Percentiles rank a stretch among this genome's conserved stretches.
Conservation (phyloP, 257 asterid genomes). For the Thymus quinquecostatus region DNA sequence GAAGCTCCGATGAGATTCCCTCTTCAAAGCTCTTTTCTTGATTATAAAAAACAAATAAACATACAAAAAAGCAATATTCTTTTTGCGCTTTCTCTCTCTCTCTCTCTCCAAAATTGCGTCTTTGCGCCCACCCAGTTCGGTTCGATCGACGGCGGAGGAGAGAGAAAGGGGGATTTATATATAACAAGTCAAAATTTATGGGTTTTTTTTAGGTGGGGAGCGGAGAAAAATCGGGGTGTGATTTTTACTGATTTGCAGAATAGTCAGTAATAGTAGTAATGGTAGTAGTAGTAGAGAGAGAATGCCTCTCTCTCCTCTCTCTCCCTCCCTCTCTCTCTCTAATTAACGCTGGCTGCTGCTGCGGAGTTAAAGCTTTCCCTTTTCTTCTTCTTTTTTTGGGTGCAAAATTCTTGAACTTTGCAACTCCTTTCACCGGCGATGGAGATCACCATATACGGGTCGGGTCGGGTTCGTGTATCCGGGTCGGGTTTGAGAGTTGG, state of each 20-base stretch:
- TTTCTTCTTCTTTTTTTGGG: neutral
- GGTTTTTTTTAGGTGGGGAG: slow-evolving; percentile 31
- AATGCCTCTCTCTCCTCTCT: neutral
- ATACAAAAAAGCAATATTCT: neutral
- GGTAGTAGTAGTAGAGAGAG: slow-evolving; percentile 36
- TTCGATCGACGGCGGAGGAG: slow-evolving; percentile 53
- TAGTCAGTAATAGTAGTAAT: slow-evolving; percentile 21
- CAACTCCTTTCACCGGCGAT: neutral
- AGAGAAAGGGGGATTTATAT: slow-evolving; percentile 34
- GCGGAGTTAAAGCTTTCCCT: slow-evolving; percentile 12
- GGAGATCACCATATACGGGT: neutral
- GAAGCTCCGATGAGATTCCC: slow-evolving; percentile 43
- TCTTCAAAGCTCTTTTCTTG: slow-evolving; percentile 17
- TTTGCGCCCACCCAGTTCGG: neutral
- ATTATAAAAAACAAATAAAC: too few relatives aligned
- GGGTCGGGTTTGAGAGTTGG: neutral
- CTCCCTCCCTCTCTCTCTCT: slow-evolving; percentile 27
- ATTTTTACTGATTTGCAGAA: slow-evolving; percentile 26
- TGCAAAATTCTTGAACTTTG: neutral
- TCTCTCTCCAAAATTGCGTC: slow-evolving; percentile 30
- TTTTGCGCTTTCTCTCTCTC: neutral
- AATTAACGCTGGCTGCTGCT: neutral
- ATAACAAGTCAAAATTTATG: slow-evolving; percentile 28
- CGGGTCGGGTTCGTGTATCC: neutral
- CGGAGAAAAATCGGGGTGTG: slow-evolving; percentile 15